Percentiles rank a stretch among this genome's conserved stretches.
These are phyloP conservation scores for Gracilariopsis chorda DNA, from an alignment of 23 red algal species.

Conservation along the genomic window DNA sequence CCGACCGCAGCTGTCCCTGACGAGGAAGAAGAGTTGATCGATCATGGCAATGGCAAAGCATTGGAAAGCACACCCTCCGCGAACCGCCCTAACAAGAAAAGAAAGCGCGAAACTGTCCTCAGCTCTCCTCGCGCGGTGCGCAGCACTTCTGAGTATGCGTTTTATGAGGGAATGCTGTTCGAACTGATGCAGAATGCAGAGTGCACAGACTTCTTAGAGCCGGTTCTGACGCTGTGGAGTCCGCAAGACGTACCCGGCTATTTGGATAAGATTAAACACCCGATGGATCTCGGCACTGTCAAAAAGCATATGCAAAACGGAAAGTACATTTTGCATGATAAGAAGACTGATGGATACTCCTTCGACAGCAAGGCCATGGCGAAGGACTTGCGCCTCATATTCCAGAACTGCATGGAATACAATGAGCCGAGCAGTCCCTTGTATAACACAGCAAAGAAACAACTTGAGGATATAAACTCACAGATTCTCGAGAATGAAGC, in stretches of 20 bases:
- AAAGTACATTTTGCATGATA: conserved; percentile 30
- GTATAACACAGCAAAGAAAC: conserved; percentile 49
- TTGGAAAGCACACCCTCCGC: background rate
- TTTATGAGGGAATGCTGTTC: conserved; percentile 25
- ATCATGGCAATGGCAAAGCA: background rate
- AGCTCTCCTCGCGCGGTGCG: conserved; percentile 12
- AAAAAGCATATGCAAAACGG: conserved; percentile 52
- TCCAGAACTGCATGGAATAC: conserved; percentile 89
- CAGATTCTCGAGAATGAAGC: conserved; percentile 3
- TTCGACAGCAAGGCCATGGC: conserved; percentile 54
- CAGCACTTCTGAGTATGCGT: background rate
- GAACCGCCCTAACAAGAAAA: background rate
- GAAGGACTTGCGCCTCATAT: conserved; percentile 76
- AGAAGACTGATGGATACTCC: conserved; percentile 11
- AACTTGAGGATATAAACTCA: conserved; percentile 10
- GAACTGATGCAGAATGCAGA: conserved; percentile 15
- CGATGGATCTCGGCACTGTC: conserved; percentile 96
- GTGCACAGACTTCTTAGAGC: conserved; percentile 72
- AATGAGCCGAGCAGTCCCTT: conserved; percentile 75
- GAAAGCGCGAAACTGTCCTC: background rate
- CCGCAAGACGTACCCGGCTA: conserved; percentile 85
- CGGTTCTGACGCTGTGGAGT: conserved; percentile 81
- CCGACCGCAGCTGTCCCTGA: background rate
- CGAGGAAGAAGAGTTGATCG: conserved; percentile 21
- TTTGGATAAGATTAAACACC: conserved; percentile 53